Conservation (phyloP, 352 stramenopile species). For the Globisporangium yorkense region DNA sequence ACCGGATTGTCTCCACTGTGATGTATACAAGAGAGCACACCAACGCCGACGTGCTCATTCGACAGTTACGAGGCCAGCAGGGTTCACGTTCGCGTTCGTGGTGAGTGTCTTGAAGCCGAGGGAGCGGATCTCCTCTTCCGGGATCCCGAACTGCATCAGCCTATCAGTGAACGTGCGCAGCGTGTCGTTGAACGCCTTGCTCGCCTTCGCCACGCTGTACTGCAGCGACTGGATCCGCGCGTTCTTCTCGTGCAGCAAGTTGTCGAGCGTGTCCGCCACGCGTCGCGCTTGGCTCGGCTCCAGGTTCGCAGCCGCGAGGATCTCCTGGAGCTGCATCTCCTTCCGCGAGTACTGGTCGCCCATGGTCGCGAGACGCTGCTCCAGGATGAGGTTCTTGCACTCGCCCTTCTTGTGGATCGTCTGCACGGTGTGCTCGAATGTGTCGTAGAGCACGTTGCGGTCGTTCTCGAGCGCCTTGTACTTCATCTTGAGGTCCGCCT, state of each 20-base stretch:
- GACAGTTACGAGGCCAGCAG: conserved; percentile 64
- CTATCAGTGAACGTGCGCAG: conserved; percentile 71
- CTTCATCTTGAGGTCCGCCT: conserved; percentile 60
- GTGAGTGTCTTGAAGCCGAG: conserved; percentile 56
- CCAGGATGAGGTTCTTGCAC: conserved; percentile 87
- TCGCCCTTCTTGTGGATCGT: conserved; percentile 89
- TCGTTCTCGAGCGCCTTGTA: conserved; percentile 81
- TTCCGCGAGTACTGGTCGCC: conserved; percentile 76
- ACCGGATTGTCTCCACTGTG: background rate
- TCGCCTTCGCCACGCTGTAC: conserved; percentile 63
- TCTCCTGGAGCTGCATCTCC: conserved; percentile 57
- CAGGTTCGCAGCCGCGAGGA: conserved; percentile 65
- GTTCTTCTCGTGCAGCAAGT: conserved; percentile 58
- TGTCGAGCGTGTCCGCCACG: conserved; percentile 65
- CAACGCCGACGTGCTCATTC: conserved; percentile 6
- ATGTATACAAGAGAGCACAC: background rate
- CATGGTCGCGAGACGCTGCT: conserved; percentile 77
- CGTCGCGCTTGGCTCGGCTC: conserved; percentile 60
- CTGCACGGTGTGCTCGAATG: conserved; percentile 86
- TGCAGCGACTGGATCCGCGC: conserved; percentile 47
- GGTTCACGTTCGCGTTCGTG: conserved; percentile 52
- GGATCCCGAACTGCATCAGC: conserved; percentile 55
- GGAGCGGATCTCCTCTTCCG: conserved; percentile 63
- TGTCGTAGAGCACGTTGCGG: conserved; percentile 87
- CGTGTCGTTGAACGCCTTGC: conserved; percentile 76